Conservation (phyloP, 164 flowering plant genomes). For the Vitis vinifera region DNA sequence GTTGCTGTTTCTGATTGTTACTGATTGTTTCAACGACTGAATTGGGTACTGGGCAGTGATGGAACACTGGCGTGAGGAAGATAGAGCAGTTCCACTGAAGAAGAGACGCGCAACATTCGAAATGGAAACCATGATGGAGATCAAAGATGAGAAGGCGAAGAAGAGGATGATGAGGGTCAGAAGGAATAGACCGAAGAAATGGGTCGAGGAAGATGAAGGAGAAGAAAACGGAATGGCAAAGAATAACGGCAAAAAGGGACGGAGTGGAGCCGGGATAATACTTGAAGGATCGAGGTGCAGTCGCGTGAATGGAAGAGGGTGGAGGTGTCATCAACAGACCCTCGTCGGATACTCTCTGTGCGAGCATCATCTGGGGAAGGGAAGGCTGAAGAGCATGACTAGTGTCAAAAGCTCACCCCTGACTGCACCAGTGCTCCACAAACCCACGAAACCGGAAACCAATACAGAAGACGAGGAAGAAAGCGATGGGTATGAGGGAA, state of each 20-base stretch:
- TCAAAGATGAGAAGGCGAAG: background rate
- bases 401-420: slow-evolving; percentile 33
- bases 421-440: background rate
- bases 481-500: slow-evolving; percentile 15
- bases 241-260: background rate
- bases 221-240: background rate
- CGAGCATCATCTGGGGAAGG: slow-evolving; percentile 88
- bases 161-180: background rate
- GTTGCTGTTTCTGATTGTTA: background rate
- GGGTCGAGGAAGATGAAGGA: background rate
- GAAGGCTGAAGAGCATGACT: slow-evolving; percentile 63
- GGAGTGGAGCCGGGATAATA: background rate
- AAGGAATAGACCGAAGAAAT: background rate
- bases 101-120: slow-evolving; percentile 2
- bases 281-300: slow-evolving; percentile 84
- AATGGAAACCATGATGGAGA: background rate
- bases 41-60: background rate
- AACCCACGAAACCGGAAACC: background rate
- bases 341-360: slow-evolving; percentile 85
- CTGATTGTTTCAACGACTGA: background rate
- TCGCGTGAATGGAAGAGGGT: slow-evolving; percentile 83
- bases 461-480: slow-evolving; percentile 13
- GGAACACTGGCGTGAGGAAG: slow-evolving; percentile 12
- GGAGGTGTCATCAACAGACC: slow-evolving; percentile 86
- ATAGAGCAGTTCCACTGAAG: slow-evolving; percentile 8